Evolutionary conservation across 306 rosid genomes (phyloP), one percentile per base, ranked within the genome.

Genomic region (Acacia confusa): DNA sequence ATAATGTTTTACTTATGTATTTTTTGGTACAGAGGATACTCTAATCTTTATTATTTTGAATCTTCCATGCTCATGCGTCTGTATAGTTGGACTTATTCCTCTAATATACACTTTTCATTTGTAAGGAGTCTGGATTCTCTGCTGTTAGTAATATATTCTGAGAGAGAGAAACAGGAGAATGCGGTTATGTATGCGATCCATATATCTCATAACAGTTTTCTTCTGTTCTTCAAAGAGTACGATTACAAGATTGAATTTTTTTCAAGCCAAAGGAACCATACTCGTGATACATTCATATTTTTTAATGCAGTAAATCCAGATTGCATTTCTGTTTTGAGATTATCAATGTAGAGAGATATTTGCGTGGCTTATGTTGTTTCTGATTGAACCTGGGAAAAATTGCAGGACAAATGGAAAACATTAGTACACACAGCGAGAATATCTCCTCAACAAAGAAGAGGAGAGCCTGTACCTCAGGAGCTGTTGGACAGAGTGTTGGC

Each of bases 331-430:
- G 61, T 53, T 53, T 6, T 66, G 19, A 52, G 36, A 24, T 15
- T 19, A 45, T 36, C 22, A n/a, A 68, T 61, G n/a, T 8, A 61
- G 75, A 78, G 28, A 6, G 8, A 36, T 11, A 55, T n/a, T 57
- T n/a, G 22, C 36, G 45, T 55, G 10, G 34, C 19, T 52, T 60
- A 63, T 40, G 73, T 68, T 38, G 48, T 58, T 70, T 70, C 30
- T 57, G 34, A 22, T 22, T n/a, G 19, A 9, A 9, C 50, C 25
- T 67, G 72, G 72, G 7, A 36, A 17, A 38, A 36, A 50, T 4
- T 17, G 53, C 91, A 95, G 98, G 99, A 95, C 81, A 95, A 95
- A 84, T 93, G 98, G 98, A 95, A 95, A 83, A 95, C 99, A 20
- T 80, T 93, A 86, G 99, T 95, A 50, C 99, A 95, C 86, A 95